Evolutionary conservation across 441 rosid species (phyloP).

Genomic region (Isatis lusitanica): DNA sequence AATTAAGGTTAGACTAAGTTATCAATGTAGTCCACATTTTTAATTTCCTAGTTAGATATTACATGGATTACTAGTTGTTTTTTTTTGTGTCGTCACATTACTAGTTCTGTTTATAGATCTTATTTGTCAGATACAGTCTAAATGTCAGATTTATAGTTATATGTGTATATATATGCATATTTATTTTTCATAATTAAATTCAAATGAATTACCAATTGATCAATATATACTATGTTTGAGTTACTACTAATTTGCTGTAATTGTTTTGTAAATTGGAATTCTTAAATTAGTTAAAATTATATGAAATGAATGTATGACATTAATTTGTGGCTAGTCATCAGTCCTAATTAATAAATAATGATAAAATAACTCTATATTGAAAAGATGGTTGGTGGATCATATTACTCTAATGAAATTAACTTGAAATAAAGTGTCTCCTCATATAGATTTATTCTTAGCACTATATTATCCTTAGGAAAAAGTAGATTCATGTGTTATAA

Average conservation of each 20-base stretch:
- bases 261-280: background rate
- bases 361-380: background rate
- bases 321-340: conserved; percentile 6
- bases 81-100: background rate
- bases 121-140: background rate
- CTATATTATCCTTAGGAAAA: background rate
- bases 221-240: background rate
- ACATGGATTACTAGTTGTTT: background rate
- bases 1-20: background rate
- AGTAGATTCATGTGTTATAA: background rate
- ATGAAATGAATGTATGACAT: conserved; percentile 3
- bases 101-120: background rate
- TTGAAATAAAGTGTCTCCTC: background rate
- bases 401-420: background rate
- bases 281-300: background rate
- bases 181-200: background rate
- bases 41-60: background rate
- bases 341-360: background rate
- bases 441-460: background rate
- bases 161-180: background rate
- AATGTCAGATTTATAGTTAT: background rate
- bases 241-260: background rate
- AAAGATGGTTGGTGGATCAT: background rate
- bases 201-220: background rate
- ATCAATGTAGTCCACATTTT: background rate